Evolutionary conservation across 768 basidiomycete species (phyloP), one percentile per base, ranked within the genome.

Genomic region (Termitomyces sp.): DNA sequence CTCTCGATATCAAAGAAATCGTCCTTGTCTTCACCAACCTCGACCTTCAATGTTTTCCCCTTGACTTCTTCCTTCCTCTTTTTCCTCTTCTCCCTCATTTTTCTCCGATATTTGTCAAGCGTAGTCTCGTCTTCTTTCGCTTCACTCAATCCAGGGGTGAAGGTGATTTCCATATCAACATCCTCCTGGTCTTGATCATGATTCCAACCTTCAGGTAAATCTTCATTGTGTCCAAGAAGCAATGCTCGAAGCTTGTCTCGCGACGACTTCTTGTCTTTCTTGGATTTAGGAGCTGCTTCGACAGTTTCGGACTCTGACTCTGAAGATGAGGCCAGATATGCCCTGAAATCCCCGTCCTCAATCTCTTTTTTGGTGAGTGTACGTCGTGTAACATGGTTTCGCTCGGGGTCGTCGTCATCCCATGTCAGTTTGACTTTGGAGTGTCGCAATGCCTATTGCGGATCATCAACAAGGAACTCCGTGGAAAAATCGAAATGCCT

Each of bases 401-500:
- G 87, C 65, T 95, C 90, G 0, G 91, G 87, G 63, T 98, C 95
- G 70, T 98, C 97, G 54, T 95, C 92, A 62, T 99, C 97, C 97
- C 97, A 99, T 5, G 95, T 97, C 32, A 98, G 81, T 66, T 92
- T 97, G 58, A 98, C 96, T 77, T 94, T 97, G 14, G 97, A 99
- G 69, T 98, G 95, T 5, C 96, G 89, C 5, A 99, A 83, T 10
- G 96, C 96, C 95, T 98, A 61, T 6, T 29, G 8, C 5, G 23
- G 16, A 23, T 31, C 23, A 25, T 25, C 45, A 47, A 42, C 10
- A 42, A 9, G 38, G 27, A n/a, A 25, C 14, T 11, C 49, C 19
- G 35, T 10, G 40, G 12, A n/a, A 17, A n/a, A 48, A 29, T 10
- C 25, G 6, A 25, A 31, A 29, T 10, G 75, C 90, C 68, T 66